Evolutionary conservation across 306 rosid genomes (phyloP), one percentile per base, ranked within the genome.

Genomic region (Neltuma alba): DNA sequence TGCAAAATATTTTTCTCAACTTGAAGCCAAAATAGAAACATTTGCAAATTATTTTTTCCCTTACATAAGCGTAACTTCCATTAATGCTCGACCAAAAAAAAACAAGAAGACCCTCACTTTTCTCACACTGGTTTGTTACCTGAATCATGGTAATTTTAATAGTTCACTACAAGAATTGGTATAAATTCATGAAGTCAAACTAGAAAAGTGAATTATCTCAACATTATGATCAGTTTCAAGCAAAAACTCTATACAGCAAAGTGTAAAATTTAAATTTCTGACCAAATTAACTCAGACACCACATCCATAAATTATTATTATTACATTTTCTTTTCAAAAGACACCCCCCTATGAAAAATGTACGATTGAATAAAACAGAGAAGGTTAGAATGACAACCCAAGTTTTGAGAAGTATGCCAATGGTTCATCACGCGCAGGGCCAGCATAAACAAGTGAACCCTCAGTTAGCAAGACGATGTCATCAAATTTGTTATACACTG

Each of bases 361-460:
- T 65, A 76, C 30, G 68, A 86, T 21, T 41, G 67, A 23, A 66
- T 48, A 52, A 76, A 11, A 50, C 47, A 36, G 60, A 75, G 82
- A 85, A 74, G 87, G 80, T 78, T 76, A 62, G 64, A 79, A 28
- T 76, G 82, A 84, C 61, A 41, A 94, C 99, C 99, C 98, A 69
- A 90, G 90, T 76, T 84, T 86, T 66, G 98, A 88, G 87, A 95
- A 92, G 92, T 90, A 88, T 60, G 82, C 73, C 86, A 93, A 82
- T 18, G 98, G 90, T 84, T 89, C 92, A 74, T 92, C 86, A 45
- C 27, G 78, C 60, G 99, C 97, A 80, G 93, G 96, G 66, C 99
- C 99, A 67, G 93, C 89, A 89, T 95, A 95, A 48, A 93, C 96
- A 86, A 92, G 94, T 34, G 93, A 81, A 80, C 99, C 99, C 62